Base-by-base conservation (phyloP, 306 rosid species). In the Carpinus fangiana region DNA sequence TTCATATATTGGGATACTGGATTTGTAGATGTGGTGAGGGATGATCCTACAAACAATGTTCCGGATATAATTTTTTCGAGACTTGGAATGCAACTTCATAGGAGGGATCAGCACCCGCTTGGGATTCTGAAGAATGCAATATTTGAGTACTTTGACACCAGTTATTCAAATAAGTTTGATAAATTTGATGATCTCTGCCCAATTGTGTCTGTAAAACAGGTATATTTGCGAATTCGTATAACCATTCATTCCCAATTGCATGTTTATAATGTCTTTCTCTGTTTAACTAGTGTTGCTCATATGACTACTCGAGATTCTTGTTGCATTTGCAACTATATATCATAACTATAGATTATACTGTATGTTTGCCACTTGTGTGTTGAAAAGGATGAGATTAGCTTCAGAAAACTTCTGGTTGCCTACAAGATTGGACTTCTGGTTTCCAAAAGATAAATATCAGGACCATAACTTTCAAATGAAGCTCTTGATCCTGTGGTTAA, bases 41-140 rank as follows among this genome's bases (percentile, higher is more conserved):
- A 96, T 73, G 99, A 93, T 69, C 96, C 97, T 56, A 90, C 96
- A 53, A 96, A 96, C 84, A 96, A 96, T 82, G 98, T 93, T 71
- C 99, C 94, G 2, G 97, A 96, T 83, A 84, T 84, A 4, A 93
- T 96, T 67, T 96, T 90, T 77, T 80, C 93, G 5, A 96, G 91
- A 84, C 93, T 96, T 76, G 98, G 99, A 66, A 73, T 91, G 96
- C 96, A 96, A 79, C 96, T 96, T 80, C 99, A 96, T 75, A 88
- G 91, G 83, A 87, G 96, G 90, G 91, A 91, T 83, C 87, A 91
- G 18, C 98, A 93, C 76, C 98, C 97, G 4, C 91, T 93, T 76
- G 99, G 98, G 64, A 96, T 93, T 77, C 75, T 96, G 73, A 96
- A 90, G 93, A 96, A 96, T 81, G 91, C 90, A 3, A 93, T 96